Conservation (phyloP, 768 basidiomycete genomes). For the Neoboletus brunneissimus region DNA sequence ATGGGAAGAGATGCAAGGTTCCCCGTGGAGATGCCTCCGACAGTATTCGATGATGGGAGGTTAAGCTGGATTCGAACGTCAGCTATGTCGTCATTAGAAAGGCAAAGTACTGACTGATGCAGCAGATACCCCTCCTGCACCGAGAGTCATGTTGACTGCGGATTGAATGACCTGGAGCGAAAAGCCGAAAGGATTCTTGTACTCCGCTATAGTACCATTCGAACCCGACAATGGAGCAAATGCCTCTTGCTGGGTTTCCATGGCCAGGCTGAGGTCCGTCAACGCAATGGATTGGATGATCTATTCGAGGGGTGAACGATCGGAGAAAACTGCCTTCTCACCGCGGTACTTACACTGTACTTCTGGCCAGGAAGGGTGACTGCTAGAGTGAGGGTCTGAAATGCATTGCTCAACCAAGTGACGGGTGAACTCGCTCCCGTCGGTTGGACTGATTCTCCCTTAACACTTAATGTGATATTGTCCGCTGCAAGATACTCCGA, state of each 20-base stretch:
- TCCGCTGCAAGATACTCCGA: conserved; percentile 61
- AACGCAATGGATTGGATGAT: conserved; percentile 64
- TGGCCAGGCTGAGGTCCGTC: conserved; percentile 52
- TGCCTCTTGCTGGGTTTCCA: conserved; percentile 50
- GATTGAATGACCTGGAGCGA: conserved; percentile 60
- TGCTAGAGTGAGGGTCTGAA: conserved; percentile 59
- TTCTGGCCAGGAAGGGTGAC: conserved; percentile 63
- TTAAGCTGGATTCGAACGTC: conserved; percentile 38
- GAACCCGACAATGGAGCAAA: conserved; percentile 63
- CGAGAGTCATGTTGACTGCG: conserved; percentile 53
- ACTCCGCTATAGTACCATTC: conserved; percentile 50
- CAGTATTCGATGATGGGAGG: conserved; percentile 46
- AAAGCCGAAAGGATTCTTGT: conserved; percentile 77
- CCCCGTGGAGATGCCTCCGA: conserved; percentile 68
- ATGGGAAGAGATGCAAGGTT: conserved; percentile 60
- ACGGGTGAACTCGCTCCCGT: conserved; percentile 49
- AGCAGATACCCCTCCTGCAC: conserved; percentile 44
- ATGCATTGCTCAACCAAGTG: conserved; percentile 66
- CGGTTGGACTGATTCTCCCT: conserved; percentile 61
- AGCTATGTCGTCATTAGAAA: background rate
- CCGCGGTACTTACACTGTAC: conserved; percentile 39
- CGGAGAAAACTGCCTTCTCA: background rate
- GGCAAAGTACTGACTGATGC: conserved; percentile 44
- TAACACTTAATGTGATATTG: conserved; percentile 58
- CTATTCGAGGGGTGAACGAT: conserved; percentile 25